A percentile compares a stretch with the other conserved stretches of the same genome.
These are phyloP conservation scores for Pseudomassariella vexata DNA, from an alignment of 2,329 filamentous ascomycete genomes.

Conservation along the genomic window DNA sequence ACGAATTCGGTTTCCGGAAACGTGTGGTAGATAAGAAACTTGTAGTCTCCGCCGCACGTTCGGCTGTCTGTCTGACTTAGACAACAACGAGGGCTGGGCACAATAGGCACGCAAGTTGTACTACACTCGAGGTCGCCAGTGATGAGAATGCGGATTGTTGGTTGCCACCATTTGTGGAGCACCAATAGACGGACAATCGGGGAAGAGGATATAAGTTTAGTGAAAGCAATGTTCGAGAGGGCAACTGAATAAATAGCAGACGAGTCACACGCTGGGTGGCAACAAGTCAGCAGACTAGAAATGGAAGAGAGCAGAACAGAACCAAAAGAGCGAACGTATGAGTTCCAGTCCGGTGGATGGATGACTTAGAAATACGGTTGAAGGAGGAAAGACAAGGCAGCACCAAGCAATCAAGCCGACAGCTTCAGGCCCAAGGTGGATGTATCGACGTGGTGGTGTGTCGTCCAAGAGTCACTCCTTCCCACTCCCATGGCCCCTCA, in stretches of 20 bases:
- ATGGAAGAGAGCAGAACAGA: slow-evolving; percentile 5
- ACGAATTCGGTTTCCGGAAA: slow-evolving; percentile 3
- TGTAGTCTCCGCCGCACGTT: slow-evolving; percentile 11
- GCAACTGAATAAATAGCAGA: slow-evolving; percentile 4
- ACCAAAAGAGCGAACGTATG: slow-evolving; percentile 1
- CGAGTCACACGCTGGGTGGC: background rate
- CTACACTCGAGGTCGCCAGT: slow-evolving; percentile 7
- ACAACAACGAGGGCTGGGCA: too few species aligned
- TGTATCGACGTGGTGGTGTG: slow-evolving; percentile 13
- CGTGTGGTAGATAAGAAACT: slow-evolving; percentile 8
- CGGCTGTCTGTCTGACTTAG: too few species aligned
- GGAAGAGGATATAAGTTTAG: slow-evolving; percentile 3
- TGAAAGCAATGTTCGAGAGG: slow-evolving; percentile 1
- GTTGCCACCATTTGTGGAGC: slow-evolving; percentile 13
- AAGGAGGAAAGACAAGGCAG: slow-evolving; percentile 6
- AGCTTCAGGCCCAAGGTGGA: slow-evolving; percentile 11
- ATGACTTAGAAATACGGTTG: slow-evolving; percentile 2
- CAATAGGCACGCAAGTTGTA: slow-evolving; percentile 11
- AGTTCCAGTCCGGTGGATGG: slow-evolving; percentile 4
- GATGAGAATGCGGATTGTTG: slow-evolving; percentile 4
- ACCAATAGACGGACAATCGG: background rate
- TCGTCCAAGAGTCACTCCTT: slow-evolving; percentile 5
- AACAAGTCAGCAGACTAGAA: slow-evolving; percentile 1
- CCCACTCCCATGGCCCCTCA: background rate
- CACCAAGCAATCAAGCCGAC: slow-evolving; percentile 3